Conservation (phyloP, 768 basidiomycete species). For the Russula olivacea region DNA sequence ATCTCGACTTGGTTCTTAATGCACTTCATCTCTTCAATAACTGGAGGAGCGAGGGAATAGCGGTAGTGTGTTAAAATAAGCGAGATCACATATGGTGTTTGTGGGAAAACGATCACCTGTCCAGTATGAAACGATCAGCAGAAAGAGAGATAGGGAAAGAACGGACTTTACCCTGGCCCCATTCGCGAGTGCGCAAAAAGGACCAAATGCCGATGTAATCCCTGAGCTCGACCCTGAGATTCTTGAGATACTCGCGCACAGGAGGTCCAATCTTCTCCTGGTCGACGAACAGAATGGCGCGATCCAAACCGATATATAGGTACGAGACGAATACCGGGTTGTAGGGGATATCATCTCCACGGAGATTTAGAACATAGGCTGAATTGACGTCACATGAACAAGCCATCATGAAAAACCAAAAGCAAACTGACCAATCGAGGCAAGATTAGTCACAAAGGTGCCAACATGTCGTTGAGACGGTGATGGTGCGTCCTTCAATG, state of each 20-base stretch:
- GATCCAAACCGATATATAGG: slow-evolving; percentile 62
- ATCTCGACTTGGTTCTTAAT: slow-evolving; percentile 87
- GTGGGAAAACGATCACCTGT: slow-evolving; percentile 61
- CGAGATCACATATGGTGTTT: slow-evolving; percentile 78
- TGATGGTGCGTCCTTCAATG: slow-evolving; percentile 55
- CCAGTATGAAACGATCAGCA: neutral
- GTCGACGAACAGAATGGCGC: slow-evolving; percentile 75
- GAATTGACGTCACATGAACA: slow-evolving; percentile 21
- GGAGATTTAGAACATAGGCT: slow-evolving; percentile 86
- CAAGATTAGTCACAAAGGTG: slow-evolving; percentile 61
- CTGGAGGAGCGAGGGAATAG: slow-evolving; percentile 65
- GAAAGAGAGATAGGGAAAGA: slow-evolving; percentile 1
- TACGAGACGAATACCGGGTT: slow-evolving; percentile 92
- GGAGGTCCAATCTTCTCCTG: slow-evolving; percentile 53
- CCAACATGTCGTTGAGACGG: slow-evolving; percentile 58
- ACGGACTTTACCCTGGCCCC: slow-evolving; percentile 71
- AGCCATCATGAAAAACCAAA: neutral
- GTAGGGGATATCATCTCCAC: slow-evolving; percentile 85
- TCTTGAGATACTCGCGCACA: slow-evolving; percentile 50
- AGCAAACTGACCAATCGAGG: slow-evolving; percentile 55
- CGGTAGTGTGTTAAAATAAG: slow-evolving; percentile 80
- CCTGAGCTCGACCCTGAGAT: slow-evolving; percentile 49
- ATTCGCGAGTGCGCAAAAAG: slow-evolving; percentile 66
- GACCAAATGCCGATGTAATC: slow-evolving; percentile 78
- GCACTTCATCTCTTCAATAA: slow-evolving; percentile 71